Base-by-base conservation (phyloP, 257 asterid genomes). In the Nicotiana sylvestris region DNA sequence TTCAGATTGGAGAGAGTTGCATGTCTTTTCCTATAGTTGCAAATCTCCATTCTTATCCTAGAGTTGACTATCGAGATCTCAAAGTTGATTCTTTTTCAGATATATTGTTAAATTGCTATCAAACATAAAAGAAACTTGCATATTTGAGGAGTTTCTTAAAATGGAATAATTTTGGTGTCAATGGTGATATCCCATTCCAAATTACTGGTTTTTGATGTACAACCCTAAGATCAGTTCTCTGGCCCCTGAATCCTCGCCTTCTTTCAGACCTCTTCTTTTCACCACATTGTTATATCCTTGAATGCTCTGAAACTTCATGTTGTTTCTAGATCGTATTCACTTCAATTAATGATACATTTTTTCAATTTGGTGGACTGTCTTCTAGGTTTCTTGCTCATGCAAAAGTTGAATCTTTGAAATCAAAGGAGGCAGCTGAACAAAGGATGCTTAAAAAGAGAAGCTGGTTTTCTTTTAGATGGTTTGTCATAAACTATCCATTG, bases 361-460 rank as follows among this genome's bases (percentile, higher is more conserved):
- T 53, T 27, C 60, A 53, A 27, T 65, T 69, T 30, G 64, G 64
- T 76, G 43, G 76, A 83, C 85, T 43, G 25, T 86, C 82, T 80
- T 88, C 61, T 91, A 96, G 99, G 95, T 96, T 96, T 82, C 97
- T 94, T 85, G 99, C 98, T 86, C 99, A 91, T 87, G 98, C 98
- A 77, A 96, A 91, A 88, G 97, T 93, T 89, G 97, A 96, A 87
- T 89, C 98, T 78, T 96, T 92, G 74, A 96, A 94, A 90, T 94
- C 99, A 4, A 96, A 94, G 91, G 99, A 96, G 89, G 99, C 98
- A 79, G 96, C 97, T 80, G 94, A 93, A 76, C 94, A 89, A 90
- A 91, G 91, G 87, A 84, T 89, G 94, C 91, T 85, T 61, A 90
- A 86, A 86, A 94, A 91, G 89, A 85, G 87, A 83, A 89, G 95